A percentile compares a stretch with the other conserved stretches of the same genome.
Conservation (phyloP, 75 land plant species). For the Cunninghamia lanceolata region DNA sequence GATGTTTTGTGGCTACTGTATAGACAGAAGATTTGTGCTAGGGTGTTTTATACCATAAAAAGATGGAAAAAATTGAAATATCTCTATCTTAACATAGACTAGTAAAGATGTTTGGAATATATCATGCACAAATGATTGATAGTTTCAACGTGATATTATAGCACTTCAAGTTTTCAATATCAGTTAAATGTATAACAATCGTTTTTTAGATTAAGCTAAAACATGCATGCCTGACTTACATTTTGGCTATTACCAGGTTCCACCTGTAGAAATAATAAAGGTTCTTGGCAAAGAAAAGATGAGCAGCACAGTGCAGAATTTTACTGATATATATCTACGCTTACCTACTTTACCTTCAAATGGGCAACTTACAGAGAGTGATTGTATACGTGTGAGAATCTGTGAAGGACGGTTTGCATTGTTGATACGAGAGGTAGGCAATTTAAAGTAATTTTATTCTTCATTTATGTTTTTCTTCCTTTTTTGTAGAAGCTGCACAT, state of each 20-base stretch:
- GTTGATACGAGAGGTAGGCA: conserved; percentile 87
- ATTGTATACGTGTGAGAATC: conserved; percentile 93
- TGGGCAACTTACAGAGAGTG: conserved; percentile 78
- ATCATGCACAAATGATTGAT: neutral
- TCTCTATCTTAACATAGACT: neutral
- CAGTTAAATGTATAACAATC: neutral
- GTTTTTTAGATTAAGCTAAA: neutral
- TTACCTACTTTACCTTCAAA: conserved; percentile 72
- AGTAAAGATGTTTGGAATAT: neutral
- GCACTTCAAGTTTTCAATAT: neutral
- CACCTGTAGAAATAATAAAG: conserved; percentile 72
- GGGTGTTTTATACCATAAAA: neutral
- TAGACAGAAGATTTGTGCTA: neutral
- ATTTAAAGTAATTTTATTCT: neutral
- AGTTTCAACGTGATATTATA: neutral
- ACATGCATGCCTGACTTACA: neutral
- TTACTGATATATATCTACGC: conserved; percentile 86
- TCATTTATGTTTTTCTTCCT: neutral
- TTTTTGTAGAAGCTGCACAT: neutral
- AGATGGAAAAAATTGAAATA: neutral
- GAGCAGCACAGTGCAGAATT: conserved; percentile 83
- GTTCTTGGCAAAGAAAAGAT: conserved; percentile 77
- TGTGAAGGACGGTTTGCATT: conserved; percentile 99
- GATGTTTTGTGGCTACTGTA: neutral
- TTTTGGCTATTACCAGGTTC: conserved; percentile 48